A percentile compares a stretch with the other conserved stretches of the same genome.
These are phyloP conservation scores for Solanum chaucha DNA, from an alignment of 257 asterid genomes.

Conservation along the genomic window DNA sequence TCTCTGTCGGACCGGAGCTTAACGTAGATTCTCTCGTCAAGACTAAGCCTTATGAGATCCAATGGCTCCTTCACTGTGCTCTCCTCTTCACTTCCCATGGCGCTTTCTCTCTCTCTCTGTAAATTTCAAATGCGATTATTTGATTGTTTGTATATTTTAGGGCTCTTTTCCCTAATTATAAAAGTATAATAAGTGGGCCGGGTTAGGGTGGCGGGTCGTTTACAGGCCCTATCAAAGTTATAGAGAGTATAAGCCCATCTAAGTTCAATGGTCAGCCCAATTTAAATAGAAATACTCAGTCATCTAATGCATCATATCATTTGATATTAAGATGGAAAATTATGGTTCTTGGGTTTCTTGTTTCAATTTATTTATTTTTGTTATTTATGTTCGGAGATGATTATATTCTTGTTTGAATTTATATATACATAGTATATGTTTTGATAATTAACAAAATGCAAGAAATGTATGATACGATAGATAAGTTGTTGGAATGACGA, in stretches of 20 bases:
- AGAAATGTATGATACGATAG: neutral
- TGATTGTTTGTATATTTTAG: neutral
- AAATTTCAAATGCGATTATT: neutral
- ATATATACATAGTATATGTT: too few relatives aligned
- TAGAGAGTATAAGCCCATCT: neutral
- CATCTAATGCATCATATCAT: neutral
- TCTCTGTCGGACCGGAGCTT: slow-evolving; percentile 97
- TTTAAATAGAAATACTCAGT: neutral
- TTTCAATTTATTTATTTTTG: too few relatives aligned
- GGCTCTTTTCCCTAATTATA: neutral
- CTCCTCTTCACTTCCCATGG: slow-evolving; percentile 97
- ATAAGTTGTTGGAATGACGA: too few relatives aligned
- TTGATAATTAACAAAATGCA: too few relatives aligned
- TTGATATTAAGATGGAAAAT: neutral
- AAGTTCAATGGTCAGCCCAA: neutral
- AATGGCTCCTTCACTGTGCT: slow-evolving; percentile 97
- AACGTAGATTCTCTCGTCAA: slow-evolving; percentile 97
- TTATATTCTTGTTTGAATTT: neutral
- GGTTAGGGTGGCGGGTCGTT: neutral
- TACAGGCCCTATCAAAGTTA: neutral
- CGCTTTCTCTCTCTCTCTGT: neutral
- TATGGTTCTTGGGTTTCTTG: neutral
- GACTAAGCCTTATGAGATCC: slow-evolving; percentile 97
- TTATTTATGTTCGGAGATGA: neutral
- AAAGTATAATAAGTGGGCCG: neutral